Percentiles rank a stretch among this genome's conserved stretches.
Evolutionary conservation across 306 rosid species (phyloP).

Genomic region (Lathyrus sativus): DNA sequence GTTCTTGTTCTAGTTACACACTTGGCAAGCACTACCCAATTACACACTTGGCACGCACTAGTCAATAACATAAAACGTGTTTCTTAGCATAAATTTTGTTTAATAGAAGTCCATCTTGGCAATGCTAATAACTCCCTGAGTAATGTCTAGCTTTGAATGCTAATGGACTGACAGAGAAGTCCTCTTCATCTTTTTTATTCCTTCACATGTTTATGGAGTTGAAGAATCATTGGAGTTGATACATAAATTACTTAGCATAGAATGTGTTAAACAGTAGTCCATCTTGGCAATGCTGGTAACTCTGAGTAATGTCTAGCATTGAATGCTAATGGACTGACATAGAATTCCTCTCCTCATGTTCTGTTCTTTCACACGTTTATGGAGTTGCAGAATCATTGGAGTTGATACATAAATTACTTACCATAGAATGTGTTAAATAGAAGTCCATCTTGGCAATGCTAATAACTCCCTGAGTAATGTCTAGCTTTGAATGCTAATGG

Average conservation of each 20-base stretch:
- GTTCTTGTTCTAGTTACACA: too few species aligned
- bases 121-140: too few species aligned
- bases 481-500: slow-evolving; percentile 71
- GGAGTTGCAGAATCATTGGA: slow-evolving; percentile 52
- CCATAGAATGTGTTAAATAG: not conserved
- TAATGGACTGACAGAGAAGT: slow-evolving; percentile 48
- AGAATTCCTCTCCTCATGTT: slow-evolving; percentile 45
- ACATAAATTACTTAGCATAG: slow-evolving; percentile 25
- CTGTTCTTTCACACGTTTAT: slow-evolving; percentile 41
- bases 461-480: slow-evolving; percentile 51
- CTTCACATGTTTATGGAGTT: slow-evolving; percentile 35
- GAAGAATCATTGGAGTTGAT: slow-evolving; percentile 52
- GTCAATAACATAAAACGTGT: too few species aligned
- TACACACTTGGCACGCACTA: too few species aligned
- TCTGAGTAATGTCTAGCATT: slow-evolving; percentile 52
- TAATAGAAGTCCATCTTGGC: slow-evolving; percentile 61
- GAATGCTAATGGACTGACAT: slow-evolving; percentile 68
- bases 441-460: slow-evolving; percentile 86
- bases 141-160: slow-evolving; percentile 66
- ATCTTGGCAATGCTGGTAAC: slow-evolving; percentile 78
- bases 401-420: slow-evolving; percentile 26
- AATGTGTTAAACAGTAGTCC: slow-evolving; percentile 41
- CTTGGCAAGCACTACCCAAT: too few species aligned
- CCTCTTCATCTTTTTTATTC: slow-evolving; percentile 49
- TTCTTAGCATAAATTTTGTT: not conserved